Evolutionary conservation across 1,284 basidiomycete genomes (phyloP).

Genomic region (Apiotrichum veenhuisii): DNA sequence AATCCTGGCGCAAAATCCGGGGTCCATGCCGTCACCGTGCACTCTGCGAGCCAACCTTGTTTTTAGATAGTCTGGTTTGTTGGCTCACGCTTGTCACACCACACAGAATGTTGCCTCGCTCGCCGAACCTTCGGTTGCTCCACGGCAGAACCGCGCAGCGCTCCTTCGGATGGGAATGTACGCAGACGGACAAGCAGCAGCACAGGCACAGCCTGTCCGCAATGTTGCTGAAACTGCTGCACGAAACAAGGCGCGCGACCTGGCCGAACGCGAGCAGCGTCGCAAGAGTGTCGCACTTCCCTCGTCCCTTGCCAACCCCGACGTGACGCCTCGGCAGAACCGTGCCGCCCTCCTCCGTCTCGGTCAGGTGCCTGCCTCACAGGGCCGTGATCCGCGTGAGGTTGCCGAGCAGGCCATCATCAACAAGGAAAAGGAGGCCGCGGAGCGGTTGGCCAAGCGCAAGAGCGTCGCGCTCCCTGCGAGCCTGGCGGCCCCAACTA

Average conservation of each 20-base stretch:
- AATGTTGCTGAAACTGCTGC: constrained; percentile 26
- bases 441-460: constrained; percentile 28
- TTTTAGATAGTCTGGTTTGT: not conserved
- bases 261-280: constrained; percentile 29
- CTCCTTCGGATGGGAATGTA: constrained; percentile 20
- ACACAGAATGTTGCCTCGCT: constrained; percentile 33
- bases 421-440: constrained; percentile 26
- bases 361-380: constrained; percentile 6
- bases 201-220: no score
- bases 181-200: not conserved
- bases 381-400: constrained; percentile 10
- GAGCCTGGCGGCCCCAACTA: constrained; percentile 17
- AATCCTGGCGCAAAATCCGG: not conserved
- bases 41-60: not conserved
- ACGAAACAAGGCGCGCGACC: constrained; percentile 27
- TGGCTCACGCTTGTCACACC: not conserved
- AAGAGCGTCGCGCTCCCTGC: constrained; percentile 31
- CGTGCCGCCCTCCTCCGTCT: constrained; percentile 18
- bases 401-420: constrained; percentile 17
- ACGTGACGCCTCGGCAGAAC: constrained; percentile 14
- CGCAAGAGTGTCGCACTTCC: constrained; percentile 29
- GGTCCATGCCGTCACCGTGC: not conserved
- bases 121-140: constrained; percentile 27
- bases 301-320: constrained; percentile 20
- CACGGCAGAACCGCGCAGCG: constrained; percentile 28